phyloP scores from a whole-genome alignment of 2,329 filamentous ascomycete genomes.

The Cladophialophora carrionii region DNA sequence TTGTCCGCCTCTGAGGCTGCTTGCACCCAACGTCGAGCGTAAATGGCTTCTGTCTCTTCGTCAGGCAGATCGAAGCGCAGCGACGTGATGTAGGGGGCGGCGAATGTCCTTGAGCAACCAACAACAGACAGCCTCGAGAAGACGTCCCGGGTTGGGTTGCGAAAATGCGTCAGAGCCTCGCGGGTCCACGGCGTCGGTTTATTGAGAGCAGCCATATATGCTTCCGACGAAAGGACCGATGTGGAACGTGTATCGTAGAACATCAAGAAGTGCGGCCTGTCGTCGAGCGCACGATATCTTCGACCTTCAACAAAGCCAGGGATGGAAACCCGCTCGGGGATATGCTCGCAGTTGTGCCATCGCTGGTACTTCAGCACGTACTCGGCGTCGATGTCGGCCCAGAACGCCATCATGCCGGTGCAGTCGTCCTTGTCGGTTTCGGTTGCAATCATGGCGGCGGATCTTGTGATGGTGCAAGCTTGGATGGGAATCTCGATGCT shows the following conservation, averaged over 20 bases:
- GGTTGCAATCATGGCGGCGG: neutral
- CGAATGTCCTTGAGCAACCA: neutral
- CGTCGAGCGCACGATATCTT: constrained; percentile 5
- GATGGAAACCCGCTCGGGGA: constrained; percentile 11
- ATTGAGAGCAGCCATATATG: constrained; percentile 3
- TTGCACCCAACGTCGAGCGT: constrained; percentile 2
- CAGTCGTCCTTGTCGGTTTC: neutral
- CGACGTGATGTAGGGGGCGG: constrained; percentile 5
- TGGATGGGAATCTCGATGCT: neutral
- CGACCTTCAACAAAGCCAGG: constrained; percentile 7
- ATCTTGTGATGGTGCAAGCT: neutral
- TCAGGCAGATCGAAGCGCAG: constrained; percentile 6
- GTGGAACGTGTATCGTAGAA: constrained; percentile 9
- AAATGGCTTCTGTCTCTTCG: constrained; percentile 1
- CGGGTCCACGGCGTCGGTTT: constrained; percentile 8
- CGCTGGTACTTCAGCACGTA: constrained; percentile 9
- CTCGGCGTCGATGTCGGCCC: constrained; percentile 12
- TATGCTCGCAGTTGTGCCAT: constrained; percentile 16
- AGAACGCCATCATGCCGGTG: constrained; percentile 9
- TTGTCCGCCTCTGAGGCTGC: neutral
- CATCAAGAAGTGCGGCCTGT: constrained; percentile 7
- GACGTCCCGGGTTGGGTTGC: constrained; percentile 4
- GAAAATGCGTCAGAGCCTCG: constrained; percentile 8
- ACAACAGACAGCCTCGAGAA: neutral
- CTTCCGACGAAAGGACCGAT: neutral